Evolutionary conservation across 495 filamentous ascomycete species (phyloP), one percentile per base, ranked within the genome.

Genomic region (Penicillium antarcticum): DNA sequence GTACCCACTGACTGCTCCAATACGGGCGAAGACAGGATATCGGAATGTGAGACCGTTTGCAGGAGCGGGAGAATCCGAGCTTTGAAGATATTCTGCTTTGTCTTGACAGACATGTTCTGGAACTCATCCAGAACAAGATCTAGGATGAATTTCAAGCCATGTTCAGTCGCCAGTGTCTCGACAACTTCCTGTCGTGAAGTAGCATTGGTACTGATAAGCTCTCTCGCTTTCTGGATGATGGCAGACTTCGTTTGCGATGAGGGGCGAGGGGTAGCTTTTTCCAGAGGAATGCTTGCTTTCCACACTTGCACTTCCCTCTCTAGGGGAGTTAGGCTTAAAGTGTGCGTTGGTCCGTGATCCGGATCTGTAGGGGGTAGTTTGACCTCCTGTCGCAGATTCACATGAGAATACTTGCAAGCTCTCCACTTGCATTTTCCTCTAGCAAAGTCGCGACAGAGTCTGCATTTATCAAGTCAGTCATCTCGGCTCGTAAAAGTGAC

Each of bases 1-100:
- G 75, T 82, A 17, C 66, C 77, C 31, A 85, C 69, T 5, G 73
- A 60, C 32, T 68, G 71, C 52, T 86, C 81, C 5, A 85, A 58
- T 2, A 83, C 64, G 24, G 80, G 57, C 0, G 83, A 85, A 6
- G 70, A 63, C 13, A 79, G 54, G 6, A 86, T 72, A 18, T 78
- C 67, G 3, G 70, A 67, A 56, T 81, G 68, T 14, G 80, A 70
- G 39, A 87, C 69, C 14, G 68, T 73, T 44, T 65, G 58, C 34
- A 83, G 64, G 51, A 86, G 82, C 5, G 80, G 76, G 26, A 83
- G 59, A 6, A 77, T 62, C 57, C 68, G 56, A 14, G 57, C 62
- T 38, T 35, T 52, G 56, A 75, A 74, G n/a, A 68, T 40, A 43
- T 32, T 17, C 24, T 53, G 35, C 36, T 59, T 69, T 34, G 53